A percentile compares a stretch with the other conserved stretches of the same genome.
Conservation (phyloP, 2,329 filamentous ascomycete genomes). For the Aspergillus brasiliensis region DNA sequence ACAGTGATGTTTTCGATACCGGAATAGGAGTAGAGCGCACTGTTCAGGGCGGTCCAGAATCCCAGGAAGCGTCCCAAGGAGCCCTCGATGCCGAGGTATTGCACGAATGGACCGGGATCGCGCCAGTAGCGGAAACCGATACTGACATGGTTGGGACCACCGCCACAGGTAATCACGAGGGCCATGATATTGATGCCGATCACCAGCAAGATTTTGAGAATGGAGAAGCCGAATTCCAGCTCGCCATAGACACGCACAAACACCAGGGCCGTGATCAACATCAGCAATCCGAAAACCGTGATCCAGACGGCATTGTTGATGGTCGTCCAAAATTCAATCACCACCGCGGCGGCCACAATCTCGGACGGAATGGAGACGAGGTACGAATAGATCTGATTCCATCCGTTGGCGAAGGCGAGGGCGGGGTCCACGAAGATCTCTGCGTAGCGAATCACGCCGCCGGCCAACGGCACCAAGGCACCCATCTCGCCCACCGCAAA, state of each 20-base stretch:
- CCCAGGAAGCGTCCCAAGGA: slow-evolving; percentile 47
- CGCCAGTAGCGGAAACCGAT: slow-evolving; percentile 52
- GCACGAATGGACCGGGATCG: slow-evolving; percentile 47
- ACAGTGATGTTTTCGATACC: slow-evolving; percentile 54
- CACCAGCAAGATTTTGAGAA: slow-evolving; percentile 62
- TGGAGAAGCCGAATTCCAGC: slow-evolving; percentile 56
- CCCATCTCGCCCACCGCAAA: slow-evolving; percentile 42
- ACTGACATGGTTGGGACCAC: slow-evolving; percentile 48
- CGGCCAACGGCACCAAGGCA: slow-evolving; percentile 41
- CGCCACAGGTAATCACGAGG: slow-evolving; percentile 45
- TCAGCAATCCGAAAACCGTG: slow-evolving; percentile 45
- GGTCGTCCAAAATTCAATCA: slow-evolving; percentile 63
- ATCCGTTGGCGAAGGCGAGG: slow-evolving; percentile 39
- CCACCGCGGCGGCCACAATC: slow-evolving; percentile 35
- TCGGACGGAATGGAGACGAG: slow-evolving; percentile 38
- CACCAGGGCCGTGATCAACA: slow-evolving; percentile 36
- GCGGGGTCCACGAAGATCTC: slow-evolving; percentile 43
- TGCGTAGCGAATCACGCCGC: slow-evolving; percentile 40
- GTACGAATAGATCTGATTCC: slow-evolving; percentile 40
- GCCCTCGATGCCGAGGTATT: slow-evolving; percentile 38
- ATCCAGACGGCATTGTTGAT: slow-evolving; percentile 42
- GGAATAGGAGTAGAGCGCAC: slow-evolving; percentile 28
- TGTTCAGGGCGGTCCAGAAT: slow-evolving; percentile 39
- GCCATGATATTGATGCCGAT: slow-evolving; percentile 64
- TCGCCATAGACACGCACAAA: slow-evolving; percentile 51